Percentiles rank a stretch among this genome's conserved stretches.
These are phyloP conservation scores for Dictyostelium brefeldianum DNA, from an alignment of 78 protist species.

Conservation along the genomic window DNA sequence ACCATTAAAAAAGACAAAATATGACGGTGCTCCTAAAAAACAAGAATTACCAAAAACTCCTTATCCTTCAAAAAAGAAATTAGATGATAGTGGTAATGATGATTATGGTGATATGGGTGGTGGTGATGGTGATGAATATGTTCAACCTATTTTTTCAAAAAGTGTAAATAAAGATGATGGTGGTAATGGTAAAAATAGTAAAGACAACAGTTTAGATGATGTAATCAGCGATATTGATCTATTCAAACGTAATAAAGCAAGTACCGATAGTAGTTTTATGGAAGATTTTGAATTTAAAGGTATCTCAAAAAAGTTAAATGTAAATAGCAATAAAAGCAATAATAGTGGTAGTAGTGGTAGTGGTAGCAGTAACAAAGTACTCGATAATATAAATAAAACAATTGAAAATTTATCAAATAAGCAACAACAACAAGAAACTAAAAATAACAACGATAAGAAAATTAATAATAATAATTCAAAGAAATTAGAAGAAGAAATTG, in stretches of 20 bases:
- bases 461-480: not conserved
- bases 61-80: not conserved
- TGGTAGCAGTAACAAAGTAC: not conserved
- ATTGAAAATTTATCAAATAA: not conserved
- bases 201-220: not conserved
- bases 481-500: too few species aligned
- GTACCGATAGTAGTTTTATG: not conserved
- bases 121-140: not conserved
- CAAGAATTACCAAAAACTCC: slow-evolving; percentile 18
- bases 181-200: not conserved
- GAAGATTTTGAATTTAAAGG: slow-evolving; percentile 21
- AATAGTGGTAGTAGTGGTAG: not conserved
- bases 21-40: not conserved
- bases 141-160: slow-evolving; percentile 17
- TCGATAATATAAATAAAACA: not conserved
- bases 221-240: not conserved
- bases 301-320: not conserved
- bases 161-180: not conserved
- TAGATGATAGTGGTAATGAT: not conserved
- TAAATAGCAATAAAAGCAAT: not conserved
- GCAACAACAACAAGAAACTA: not conserved
- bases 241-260: not conserved
- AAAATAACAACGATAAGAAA: not conserved
- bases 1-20: not conserved
- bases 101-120: not conserved